Evolutionary conservation across 768 basidiomycete species (phyloP).

Genomic region (Phaeolepiota aurea): DNA sequence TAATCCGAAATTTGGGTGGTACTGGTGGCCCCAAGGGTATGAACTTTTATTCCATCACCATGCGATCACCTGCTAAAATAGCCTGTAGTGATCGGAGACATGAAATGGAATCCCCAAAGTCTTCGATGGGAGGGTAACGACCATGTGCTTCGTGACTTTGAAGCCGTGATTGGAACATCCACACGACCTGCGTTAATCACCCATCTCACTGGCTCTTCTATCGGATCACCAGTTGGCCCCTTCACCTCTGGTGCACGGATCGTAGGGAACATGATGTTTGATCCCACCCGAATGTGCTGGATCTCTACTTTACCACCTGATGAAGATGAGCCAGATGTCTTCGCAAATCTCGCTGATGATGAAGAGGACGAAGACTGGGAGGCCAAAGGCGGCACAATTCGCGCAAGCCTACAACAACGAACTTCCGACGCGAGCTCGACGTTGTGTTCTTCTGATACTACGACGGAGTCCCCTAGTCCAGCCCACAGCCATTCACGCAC

Average conservation of each 20-base stretch:
- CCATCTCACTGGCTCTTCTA: slow-evolving; percentile 82
- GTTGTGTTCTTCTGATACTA: slow-evolving; percentile 15
- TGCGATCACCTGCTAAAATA: slow-evolving; percentile 8
- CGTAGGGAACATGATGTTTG: slow-evolving; percentile 98
- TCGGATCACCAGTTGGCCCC: slow-evolving; percentile 70
- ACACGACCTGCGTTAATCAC: slow-evolving; percentile 94
- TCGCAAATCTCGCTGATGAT: slow-evolving; percentile 87
- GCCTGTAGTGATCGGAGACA: slow-evolving; percentile 80
- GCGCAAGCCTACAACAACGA: slow-evolving; percentile 41
- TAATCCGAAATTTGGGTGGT: slow-evolving; percentile 80
- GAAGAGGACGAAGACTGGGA: slow-evolving; percentile 77
- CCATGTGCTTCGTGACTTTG: slow-evolving; percentile 83
- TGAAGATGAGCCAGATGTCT: slow-evolving; percentile 94
- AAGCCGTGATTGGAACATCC: slow-evolving; percentile 71
- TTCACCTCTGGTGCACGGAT: slow-evolving; percentile 75
- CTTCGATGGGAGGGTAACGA: slow-evolving; percentile 99
- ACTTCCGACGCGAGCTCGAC: slow-evolving; percentile 23
- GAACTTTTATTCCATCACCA: slow-evolving; percentile 10
- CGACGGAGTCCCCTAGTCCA: slow-evolving; percentile 44
- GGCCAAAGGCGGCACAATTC: slow-evolving; percentile 72
- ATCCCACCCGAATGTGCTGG: slow-evolving; percentile 93
- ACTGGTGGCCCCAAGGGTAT: slow-evolving; percentile 64
- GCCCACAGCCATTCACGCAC: slow-evolving; percentile 55
- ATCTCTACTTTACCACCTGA: slow-evolving; percentile 78
- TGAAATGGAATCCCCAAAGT: slow-evolving; percentile 92